Evolutionary conservation across 306 rosid genomes (phyloP).

Genomic region (Cicer cuneatum): DNA sequence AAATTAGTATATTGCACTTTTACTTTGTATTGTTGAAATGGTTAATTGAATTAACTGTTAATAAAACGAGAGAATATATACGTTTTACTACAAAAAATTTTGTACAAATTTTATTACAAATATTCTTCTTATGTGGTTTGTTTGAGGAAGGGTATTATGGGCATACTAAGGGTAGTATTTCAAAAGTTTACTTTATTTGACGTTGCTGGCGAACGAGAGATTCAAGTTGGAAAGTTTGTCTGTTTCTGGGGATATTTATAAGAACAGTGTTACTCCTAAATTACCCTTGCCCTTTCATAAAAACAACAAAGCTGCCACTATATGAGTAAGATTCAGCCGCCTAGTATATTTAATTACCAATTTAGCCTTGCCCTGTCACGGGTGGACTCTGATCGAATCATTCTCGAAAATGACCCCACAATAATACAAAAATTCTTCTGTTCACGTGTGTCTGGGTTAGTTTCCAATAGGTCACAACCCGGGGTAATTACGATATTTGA

Average conservation of each 20-base stretch:
- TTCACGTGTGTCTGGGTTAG: conserved; percentile 55
- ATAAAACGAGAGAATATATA: neutral
- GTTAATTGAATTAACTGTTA: neutral
- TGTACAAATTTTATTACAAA: neutral
- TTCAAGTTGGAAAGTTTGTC: conserved; percentile 59
- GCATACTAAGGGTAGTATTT: neutral
- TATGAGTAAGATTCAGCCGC: conserved; percentile 38
- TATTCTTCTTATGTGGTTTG: neutral
- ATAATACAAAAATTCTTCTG: conserved; percentile 51
- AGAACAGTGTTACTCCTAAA: conserved; percentile 34
- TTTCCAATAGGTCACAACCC: conserved; percentile 22
- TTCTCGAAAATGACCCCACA: conserved; percentile 65
- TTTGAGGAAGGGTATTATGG: conserved; percentile 41
- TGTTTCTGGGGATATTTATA: conserved; percentile 55
- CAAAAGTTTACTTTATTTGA: conserved; percentile 41
- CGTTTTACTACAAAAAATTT: neutral
- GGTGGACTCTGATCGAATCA: conserved; percentile 53
- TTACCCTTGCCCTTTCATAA: conserved; percentile 19
- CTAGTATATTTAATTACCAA: conserved; percentile 33
- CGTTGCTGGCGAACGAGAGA: conserved; percentile 51
- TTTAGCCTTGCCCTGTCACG: conserved; percentile 53
- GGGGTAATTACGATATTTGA: conserved; percentile 24
- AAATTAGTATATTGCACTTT: neutral
- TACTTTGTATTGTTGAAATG: neutral
- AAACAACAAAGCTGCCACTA: conserved; percentile 53